Base-by-base conservation (phyloP, 2,329 filamentous ascomycete genomes). In the Cryoendolithus antarcticus region DNA sequence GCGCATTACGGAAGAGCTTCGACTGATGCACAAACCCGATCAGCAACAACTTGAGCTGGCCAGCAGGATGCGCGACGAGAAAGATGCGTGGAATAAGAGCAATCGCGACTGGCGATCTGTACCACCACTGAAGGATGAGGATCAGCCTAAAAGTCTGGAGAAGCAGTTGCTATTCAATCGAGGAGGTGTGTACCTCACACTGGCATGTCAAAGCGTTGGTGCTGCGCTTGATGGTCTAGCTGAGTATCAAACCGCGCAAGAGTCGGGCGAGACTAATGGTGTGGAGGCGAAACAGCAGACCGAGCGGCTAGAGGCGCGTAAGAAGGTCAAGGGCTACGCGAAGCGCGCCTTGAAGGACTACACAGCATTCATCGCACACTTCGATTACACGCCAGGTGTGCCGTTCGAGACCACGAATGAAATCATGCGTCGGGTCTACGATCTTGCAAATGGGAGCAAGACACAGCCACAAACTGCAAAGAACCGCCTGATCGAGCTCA, bases 301-400 rank as follows among this genome's bases (percentile, higher is more conserved):
- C 21, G 63, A 58, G 38, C 65, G 71, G 39, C 58, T 75, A 15
- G 75, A 81, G 45, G 72, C 73, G 33, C 72, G 80, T 33, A 86
- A 82, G 57, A 62, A 72, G 19, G 79, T 89, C 48, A 82, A 83
- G 50, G 69, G 71, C 1, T 78, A 81, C 59, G 84, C 84, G 3
- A 88, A 84, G 59, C 73, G 78, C 40, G 83, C 84, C 1, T 62
- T 91, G 13, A 72, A 79, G 43, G 84, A 91, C 60, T 86, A 82
- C 55, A 66, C 78, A 50, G 66, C 72, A 13, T 91, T 84, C 54
- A 64, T 93, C 30, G 75, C 76, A 1, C 68, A 77, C 43, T 78
- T 91, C 46, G 81, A 91, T 51, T 91, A 91, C 60, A 82, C 84
- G 0, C 82, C 83, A 0, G 74, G 82, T 35, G 59, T 83, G 32